phyloP scores from a whole-genome alignment of 2,329 filamentous ascomycete species.

The Mycocentrospora acerina region DNA sequence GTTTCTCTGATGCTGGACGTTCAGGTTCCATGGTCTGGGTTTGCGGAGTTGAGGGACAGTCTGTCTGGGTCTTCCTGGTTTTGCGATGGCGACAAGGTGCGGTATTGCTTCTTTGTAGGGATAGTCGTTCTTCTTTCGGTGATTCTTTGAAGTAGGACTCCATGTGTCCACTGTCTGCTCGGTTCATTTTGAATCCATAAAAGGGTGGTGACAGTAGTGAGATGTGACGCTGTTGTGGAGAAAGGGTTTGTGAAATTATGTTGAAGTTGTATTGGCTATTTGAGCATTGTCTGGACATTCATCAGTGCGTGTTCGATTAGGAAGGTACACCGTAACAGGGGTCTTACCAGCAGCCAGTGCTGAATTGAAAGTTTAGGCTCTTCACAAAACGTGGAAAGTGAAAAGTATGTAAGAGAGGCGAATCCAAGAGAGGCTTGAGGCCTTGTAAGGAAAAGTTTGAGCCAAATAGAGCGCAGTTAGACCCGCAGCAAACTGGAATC shows the following conservation, averaged over 20 bases:
- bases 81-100: conserved; percentile 20
- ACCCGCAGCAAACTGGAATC: conserved; percentile 25
- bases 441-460: conserved; percentile 6
- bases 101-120: conserved; percentile 27
- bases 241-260: conserved; percentile 9
- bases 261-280: conserved; percentile 21
- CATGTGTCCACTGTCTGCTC: conserved; percentile 37
- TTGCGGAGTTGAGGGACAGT: not conserved
- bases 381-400: no score
- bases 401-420: conserved; percentile 3
- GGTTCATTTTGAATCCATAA: conserved; percentile 35
- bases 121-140: conserved; percentile 13
- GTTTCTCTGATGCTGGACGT: conserved; percentile 28
- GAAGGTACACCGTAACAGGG: conserved; percentile 24
- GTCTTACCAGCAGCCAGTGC: conserved; percentile 31
- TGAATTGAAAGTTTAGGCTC: conserved; percentile 6
- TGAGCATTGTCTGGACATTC: conserved; percentile 25
- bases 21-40: no score
- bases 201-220: conserved; percentile 14
- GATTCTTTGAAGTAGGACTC: conserved; percentile 22
- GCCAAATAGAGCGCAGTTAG: conserved; percentile 20
- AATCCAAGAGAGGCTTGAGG: conserved; percentile 5
- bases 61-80: conserved; percentile 12
- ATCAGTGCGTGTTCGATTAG: conserved; percentile 24
- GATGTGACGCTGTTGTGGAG: conserved; percentile 19